Evolutionary conservation across 495 filamentous ascomycete species (phyloP).

Genomic region (Neurospora sp.): DNA sequence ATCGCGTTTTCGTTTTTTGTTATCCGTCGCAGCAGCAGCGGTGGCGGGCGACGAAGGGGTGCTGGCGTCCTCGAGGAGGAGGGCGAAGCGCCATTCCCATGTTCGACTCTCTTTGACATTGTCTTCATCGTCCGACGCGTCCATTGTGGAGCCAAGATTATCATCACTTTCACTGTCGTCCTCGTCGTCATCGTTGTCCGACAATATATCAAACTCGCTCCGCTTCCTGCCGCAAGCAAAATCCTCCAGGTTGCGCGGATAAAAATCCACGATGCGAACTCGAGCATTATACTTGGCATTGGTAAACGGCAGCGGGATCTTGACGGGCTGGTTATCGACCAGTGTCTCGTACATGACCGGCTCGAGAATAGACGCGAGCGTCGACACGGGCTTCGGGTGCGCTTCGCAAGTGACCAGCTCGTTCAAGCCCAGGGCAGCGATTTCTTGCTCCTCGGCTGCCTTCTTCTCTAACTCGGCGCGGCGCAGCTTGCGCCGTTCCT

Average conservation of each 20-base stretch:
- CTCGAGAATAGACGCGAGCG: constrained; percentile 42
- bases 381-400: constrained; percentile 24
- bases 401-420: constrained; percentile 37
- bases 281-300: constrained; percentile 58
- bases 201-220: constrained; percentile 36
- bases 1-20: not conserved
- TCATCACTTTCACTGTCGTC: constrained; percentile 13
- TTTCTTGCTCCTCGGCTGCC: constrained; percentile 9
- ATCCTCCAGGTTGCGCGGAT: constrained; percentile 58
- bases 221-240: constrained; percentile 49
- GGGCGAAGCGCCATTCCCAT: constrained; percentile 75
- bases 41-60: constrained; percentile 1
- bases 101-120: constrained; percentile 11
- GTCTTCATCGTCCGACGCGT: constrained; percentile 1
- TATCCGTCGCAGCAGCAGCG: not conserved
- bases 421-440: constrained; percentile 18
- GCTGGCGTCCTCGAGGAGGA: constrained; percentile 56
- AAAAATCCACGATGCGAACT: constrained; percentile 75
- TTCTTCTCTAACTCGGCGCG: constrained; percentile 5
- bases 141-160: not conserved
- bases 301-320: constrained; percentile 51
- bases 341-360: constrained; percentile 26
- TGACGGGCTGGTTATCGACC: constrained; percentile 25
- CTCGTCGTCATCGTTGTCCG: constrained; percentile 25
- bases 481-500: constrained; percentile 11